Evolutionary conservation across 1,284 basidiomycete genomes (phyloP), one percentile per base, ranked within the genome.

Genomic region (Trametes versicolor): DNA sequence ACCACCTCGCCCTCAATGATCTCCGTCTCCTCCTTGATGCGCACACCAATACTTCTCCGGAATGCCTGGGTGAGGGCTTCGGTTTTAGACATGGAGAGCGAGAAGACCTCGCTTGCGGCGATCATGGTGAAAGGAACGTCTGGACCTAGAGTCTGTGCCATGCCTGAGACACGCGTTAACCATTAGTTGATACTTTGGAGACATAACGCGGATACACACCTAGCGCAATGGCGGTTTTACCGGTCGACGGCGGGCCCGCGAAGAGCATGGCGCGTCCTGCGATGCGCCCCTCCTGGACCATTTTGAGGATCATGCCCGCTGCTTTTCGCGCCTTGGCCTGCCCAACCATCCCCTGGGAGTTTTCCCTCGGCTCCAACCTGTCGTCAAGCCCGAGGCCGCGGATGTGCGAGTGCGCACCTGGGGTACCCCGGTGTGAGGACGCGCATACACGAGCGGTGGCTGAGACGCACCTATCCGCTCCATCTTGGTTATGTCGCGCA

Each of bases 81-180:
- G 1, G 98, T 99, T 82, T 98, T 99, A 49, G 94, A 97, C 95
- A 99, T 98, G 74, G 94, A 94, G 45, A 98, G 85, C 50, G 96
- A 98, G 82, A 98, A 99, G 63, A 99, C 97, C 79, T 99, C 97
- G 80, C 95, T 97, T 15, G 93, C 96, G 34, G 96, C 95, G 73
- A 99, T 95, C 88, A 95, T 97, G 5, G 96, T 98, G 78, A 99
- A 99, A 0, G 98, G 97, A 0, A 99, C 97, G 73, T 98, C 97
- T 2, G 90, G 75, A 1, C 97, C 97, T 13, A 99, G 84, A 1
- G 91, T 94, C 79, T 99, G 97, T 3, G 97, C 95, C 96, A 99
- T 99, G 64, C 95, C 95, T 96, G 67, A 9, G 32, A 21, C 17
- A 60, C 3, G n/a, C 36, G 63, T 56, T 27, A 54, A 21, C 19